Evolutionary conservation across 805 yeast genomes (phyloP), one percentile per base, ranked within the genome.

Genomic region (Cyberlindnera americana): DNA sequence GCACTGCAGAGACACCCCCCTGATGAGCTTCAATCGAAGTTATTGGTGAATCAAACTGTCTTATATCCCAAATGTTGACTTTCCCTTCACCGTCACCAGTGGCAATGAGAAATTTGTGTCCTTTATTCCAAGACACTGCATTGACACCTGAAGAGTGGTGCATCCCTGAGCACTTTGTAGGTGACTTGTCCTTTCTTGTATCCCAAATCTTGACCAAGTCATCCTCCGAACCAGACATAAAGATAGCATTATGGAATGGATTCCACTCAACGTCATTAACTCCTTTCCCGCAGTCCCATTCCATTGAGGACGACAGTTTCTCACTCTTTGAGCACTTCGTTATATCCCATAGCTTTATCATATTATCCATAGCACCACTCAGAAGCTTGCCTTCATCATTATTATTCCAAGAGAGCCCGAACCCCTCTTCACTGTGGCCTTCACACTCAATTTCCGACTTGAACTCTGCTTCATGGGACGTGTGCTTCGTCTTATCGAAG

Each of bases 401-500:
- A 9, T 60, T 57, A 54, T 86, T 88, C 96, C 96, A 90, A 41
- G 77, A 75, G 5, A 87, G 51, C 0, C 90, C 87, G 59, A 80
- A 77, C 0, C 82, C 81, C 47, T 84, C 95, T 13, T 62, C 57
- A 4, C 54, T 46, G 47, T 72, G 67, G 11, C 63, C 64, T 6
- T 52, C 49, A n/a, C 81, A 64, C 8, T 67, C 59, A 13, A 80
- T 64, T 40, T 83, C 83, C 5, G 78, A 79, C 48, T 67, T 66
- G 50, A 64, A 64, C 5, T 50, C 62, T 11, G 62, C 41, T 4
- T 73, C 70, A 29, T 61, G 64, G 11, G 71, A 64, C 1, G 88
- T 72, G 58, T 87, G 95, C 57, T 86, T 88, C 0, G 97, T 89
- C 50, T 93, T 70, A 59, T 90, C 95, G 60, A 81, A 86, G 4